Evolutionary conservation across 2,329 filamentous ascomycete genomes (phyloP).

Genomic region (Trichoderma oligosporum): DNA sequence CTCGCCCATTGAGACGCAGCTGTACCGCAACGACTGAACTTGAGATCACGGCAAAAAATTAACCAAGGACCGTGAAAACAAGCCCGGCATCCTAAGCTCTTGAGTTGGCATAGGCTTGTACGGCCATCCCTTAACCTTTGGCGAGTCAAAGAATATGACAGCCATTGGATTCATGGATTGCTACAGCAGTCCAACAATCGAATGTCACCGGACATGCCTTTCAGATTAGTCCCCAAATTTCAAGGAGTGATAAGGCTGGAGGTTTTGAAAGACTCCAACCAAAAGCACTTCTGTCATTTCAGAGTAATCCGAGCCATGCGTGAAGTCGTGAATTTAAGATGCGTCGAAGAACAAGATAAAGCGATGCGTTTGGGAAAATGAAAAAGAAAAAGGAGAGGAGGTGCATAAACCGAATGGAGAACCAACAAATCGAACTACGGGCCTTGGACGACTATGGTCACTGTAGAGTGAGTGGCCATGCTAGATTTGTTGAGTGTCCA

Average conservation of each 20-base stretch:
- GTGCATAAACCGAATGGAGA: slow-evolving; percentile 26
- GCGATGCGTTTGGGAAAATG: slow-evolving; percentile 33
- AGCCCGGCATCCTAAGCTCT: slow-evolving; percentile 17
- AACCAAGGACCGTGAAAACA: neutral
- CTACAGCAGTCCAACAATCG: slow-evolving; percentile 22
- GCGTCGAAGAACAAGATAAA: slow-evolving; percentile 44
- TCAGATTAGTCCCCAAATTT: slow-evolving; percentile 31
- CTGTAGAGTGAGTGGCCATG: neutral
- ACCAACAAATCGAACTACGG: slow-evolving; percentile 19
- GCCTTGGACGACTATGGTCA: neutral
- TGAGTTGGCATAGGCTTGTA: slow-evolving; percentile 15
- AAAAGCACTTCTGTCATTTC: slow-evolving; percentile 20
- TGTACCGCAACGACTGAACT: slow-evolving; percentile 38
- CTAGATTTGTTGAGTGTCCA: slow-evolving; percentile 21
- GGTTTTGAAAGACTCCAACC: neutral
- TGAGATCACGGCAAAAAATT: slow-evolving; percentile 7
- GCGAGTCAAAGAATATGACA: slow-evolving; percentile 3
- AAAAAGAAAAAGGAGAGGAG: slow-evolving; percentile 22
- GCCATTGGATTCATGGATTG: slow-evolving; percentile 20
- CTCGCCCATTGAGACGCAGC: slow-evolving; percentile 31
- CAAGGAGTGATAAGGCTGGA: slow-evolving; percentile 17
- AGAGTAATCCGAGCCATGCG: slow-evolving; percentile 39
- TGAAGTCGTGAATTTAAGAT: slow-evolving; percentile 35
- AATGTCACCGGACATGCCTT: slow-evolving; percentile 40
- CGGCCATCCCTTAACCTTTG: slow-evolving; percentile 1